Evolutionary conservation across 345 rosid species (phyloP).

Genomic region (Geranium rotundifolium): DNA sequence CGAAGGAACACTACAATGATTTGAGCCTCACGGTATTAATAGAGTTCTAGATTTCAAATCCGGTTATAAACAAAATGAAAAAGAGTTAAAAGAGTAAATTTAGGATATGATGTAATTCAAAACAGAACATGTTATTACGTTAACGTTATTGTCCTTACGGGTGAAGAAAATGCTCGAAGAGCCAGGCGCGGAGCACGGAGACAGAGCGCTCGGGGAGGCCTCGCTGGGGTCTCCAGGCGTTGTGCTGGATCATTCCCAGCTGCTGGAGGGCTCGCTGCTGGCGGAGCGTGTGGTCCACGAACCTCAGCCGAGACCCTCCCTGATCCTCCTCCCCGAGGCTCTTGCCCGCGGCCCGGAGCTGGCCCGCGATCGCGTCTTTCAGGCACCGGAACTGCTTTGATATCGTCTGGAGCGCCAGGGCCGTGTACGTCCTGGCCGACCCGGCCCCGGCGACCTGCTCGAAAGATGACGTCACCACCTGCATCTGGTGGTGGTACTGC

Average conservation of each 20-base stretch:
- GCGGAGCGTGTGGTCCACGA: conserved; percentile 79
- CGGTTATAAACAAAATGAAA: no score
- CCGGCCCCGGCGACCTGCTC: conserved; percentile 84
- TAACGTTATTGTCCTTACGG: conserved; percentile 45
- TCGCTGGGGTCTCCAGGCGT: conserved; percentile 99
- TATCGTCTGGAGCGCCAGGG: conserved; percentile 81
- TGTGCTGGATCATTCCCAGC: conserved; percentile 93
- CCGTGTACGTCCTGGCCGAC: conserved; percentile 81
- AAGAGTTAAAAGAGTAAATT: no score
- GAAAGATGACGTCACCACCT: conserved; percentile 66
- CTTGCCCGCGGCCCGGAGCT: conserved; percentile 73
- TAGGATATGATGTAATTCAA: no score
- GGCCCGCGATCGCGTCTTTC: conserved; percentile 81
- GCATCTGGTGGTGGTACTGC: conserved; percentile 96
- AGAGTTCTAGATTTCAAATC: no score
- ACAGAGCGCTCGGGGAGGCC: conserved; percentile 92
- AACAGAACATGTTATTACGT: no score
- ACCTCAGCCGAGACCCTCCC: conserved; percentile 84
- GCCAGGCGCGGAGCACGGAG: conserved; percentile 97
- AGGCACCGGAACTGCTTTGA: conserved; percentile 90
- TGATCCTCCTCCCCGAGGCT: conserved; percentile 85
- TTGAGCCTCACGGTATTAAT: no score
- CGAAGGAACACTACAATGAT: no score
- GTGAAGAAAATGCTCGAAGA: conserved; percentile 93
- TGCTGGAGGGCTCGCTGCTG: conserved; percentile 96